These are phyloP conservation scores for Aspergillus panamensis DNA, from an alignment of 495 filamentous ascomycete species.

Conservation along the genomic window DNA sequence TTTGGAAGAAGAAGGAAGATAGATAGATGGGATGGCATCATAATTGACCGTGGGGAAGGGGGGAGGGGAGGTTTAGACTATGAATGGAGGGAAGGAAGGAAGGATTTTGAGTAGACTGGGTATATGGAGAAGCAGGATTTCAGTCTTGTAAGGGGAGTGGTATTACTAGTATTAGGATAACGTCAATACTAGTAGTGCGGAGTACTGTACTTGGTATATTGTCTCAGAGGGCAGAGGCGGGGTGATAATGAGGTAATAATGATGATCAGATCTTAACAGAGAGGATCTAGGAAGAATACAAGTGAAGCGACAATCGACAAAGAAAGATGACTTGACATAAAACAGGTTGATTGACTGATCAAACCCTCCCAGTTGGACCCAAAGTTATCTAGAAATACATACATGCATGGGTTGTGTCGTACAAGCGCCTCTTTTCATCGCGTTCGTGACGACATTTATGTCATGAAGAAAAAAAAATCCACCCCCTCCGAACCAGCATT, in stretches of 20 bases:
- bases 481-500: neutral
- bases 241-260: neutral
- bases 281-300: neutral
- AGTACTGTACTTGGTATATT: too few species aligned
- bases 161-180: too few species aligned
- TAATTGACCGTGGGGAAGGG: neutral
- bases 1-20: too few species aligned
- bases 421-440: conserved; percentile 21
- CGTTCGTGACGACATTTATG: conserved; percentile 22
- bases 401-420: conserved; percentile 19
- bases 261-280: neutral
- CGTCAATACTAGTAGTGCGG: too few species aligned
- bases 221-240: too few species aligned
- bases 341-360: conserved; percentile 8
- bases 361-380: conserved; percentile 1
- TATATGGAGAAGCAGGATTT: neutral
- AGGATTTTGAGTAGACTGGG: neutral
- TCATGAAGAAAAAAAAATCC: conserved; percentile 6
- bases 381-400: conserved; percentile 19
- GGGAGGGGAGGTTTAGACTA: neutral
- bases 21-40: too few species aligned
- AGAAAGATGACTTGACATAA: neutral
- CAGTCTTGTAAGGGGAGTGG: neutral
- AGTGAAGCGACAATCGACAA: too few species aligned
- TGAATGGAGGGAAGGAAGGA: neutral